phyloP scores from a whole-genome alignment of 106 monocot species.

The Acorus calamus region DNA sequence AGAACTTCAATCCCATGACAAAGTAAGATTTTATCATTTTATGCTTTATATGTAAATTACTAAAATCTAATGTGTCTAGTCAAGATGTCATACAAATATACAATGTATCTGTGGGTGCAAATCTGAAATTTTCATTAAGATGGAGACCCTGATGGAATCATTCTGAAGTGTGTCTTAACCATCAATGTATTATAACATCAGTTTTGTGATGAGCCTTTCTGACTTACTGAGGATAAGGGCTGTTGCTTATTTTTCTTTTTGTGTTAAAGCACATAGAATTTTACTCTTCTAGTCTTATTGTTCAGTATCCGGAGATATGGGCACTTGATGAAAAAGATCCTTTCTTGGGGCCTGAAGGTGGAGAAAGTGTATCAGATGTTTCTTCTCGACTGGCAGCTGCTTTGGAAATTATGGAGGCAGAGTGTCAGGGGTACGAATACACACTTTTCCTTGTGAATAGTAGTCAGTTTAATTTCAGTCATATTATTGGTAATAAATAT shows the following conservation, averaged over 20 bases:
- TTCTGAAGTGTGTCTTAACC: too few species aligned
- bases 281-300: too few species aligned
- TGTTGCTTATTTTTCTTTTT: not conserved
- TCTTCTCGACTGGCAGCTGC: conserved; percentile 51
- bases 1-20: conserved; percentile 85
- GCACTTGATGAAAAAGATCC: conserved; percentile 74
- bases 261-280: not conserved
- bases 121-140: too few species aligned
- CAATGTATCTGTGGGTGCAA: too few species aligned
- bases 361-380: conserved; percentile 90
- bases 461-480: too few species aligned
- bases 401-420: conserved; percentile 39
- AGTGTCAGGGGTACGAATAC: conserved; percentile 46
- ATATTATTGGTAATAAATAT: too few species aligned
- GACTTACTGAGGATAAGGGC: not conserved
- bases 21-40: conserved; percentile 31
- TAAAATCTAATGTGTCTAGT: too few species aligned
- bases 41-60: too few species aligned
- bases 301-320: conserved; percentile 84
- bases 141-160: too few species aligned
- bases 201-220: too few species aligned
- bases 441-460: not conserved
- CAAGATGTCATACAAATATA: too few species aligned
- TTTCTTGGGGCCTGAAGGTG: conserved; percentile 65
- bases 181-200: too few species aligned